Base-by-base conservation (phyloP, 2,329 filamentous ascomycete species). In the Stylonectria norvegica region DNA sequence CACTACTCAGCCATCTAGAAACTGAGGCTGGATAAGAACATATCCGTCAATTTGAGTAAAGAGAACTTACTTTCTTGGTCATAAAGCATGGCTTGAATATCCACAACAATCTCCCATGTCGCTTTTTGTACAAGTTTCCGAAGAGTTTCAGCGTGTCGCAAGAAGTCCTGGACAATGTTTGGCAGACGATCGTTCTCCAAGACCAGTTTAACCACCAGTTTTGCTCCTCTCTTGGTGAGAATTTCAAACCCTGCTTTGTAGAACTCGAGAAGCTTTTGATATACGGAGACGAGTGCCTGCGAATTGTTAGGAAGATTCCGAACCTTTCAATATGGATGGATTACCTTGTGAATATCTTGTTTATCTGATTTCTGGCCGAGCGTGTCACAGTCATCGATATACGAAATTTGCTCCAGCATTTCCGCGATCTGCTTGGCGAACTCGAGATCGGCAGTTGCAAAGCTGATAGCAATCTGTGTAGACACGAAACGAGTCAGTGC, bases 311-410 rank as follows among this genome's bases (percentile, higher is more conserved):
- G 4, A 44, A 34, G 11, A 20, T 16, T 16, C 20, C 17, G 37
- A 19, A 31, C 5, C 18, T 15, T 34, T 31, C 11, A 16, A 18
- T 15, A n/a, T n/a, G n/a, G n/a, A 34, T 22, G 15, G 5, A 16
- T 33, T 40, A 47, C 47, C 29, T 42, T 34, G 38, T 47, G 46
- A 29, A 47, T 44, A 20, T 42, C 38, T 27, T 34, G 28, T n/a
- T n/a, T n/a, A n/a, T 47, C 38, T 17, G 38, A 36, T 40, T 41
- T 58, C 34, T 58, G 55, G 18, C 57, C 55, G 20, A 59, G 52
- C 9, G 52, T 59, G 41, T 60, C 56, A 38, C 55, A 59, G 32
- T 55, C 57, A 31, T 57, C 56, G 30, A 59, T 57, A 47, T 58
- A 58, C 27, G 56, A 52, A 22, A 59, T 49, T 34, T 57, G 54